Evolutionary conservation across 129 eudicot genomes (phyloP).

Genomic region (Lonicera japonica): DNA sequence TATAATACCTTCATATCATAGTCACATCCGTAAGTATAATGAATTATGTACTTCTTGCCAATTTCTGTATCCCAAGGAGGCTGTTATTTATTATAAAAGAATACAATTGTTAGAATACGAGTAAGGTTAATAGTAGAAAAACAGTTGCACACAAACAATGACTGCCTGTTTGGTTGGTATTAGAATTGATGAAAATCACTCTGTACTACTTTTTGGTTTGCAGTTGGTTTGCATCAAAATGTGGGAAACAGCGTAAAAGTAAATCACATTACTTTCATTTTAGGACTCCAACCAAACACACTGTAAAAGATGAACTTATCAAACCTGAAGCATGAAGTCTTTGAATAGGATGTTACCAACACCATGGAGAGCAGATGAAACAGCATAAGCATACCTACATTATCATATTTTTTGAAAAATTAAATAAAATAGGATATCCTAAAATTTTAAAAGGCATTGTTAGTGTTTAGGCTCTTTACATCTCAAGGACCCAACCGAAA

Average conservation of each 20-base stretch:
- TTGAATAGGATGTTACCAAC: constrained; percentile 81
- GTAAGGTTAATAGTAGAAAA: constrained; percentile 4
- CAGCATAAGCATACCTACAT: constrained; percentile 97
- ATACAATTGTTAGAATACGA: background rate
- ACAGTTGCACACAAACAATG: background rate
- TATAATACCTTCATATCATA: constrained; percentile 74
- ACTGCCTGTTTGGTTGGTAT: background rate
- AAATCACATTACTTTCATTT: no score
- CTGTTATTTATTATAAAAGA: constrained; percentile 29
- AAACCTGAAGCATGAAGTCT: constrained; percentile 98
- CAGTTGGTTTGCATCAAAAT: no score
- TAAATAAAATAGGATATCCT: background rate
- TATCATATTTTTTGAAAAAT: background rate
- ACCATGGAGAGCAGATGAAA: constrained; percentile 90
- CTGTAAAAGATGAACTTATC: background rate
- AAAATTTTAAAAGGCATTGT: background rate
- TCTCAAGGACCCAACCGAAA: constrained; percentile 99
- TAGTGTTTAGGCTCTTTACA: constrained; percentile 36
- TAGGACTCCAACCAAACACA: background rate
- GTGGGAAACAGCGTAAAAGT: no score
- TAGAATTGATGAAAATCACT: no score
- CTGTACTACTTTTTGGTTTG: no score
- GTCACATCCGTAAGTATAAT: constrained; percentile 97
- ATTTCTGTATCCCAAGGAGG: constrained; percentile 97
- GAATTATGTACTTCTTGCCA: constrained; percentile 72